A percentile compares a stretch with the other conserved stretches of the same genome.
Evolutionary conservation across 2,329 filamentous ascomycete species (phyloP).

Genomic region (Fusarium sterilihyphosum): DNA sequence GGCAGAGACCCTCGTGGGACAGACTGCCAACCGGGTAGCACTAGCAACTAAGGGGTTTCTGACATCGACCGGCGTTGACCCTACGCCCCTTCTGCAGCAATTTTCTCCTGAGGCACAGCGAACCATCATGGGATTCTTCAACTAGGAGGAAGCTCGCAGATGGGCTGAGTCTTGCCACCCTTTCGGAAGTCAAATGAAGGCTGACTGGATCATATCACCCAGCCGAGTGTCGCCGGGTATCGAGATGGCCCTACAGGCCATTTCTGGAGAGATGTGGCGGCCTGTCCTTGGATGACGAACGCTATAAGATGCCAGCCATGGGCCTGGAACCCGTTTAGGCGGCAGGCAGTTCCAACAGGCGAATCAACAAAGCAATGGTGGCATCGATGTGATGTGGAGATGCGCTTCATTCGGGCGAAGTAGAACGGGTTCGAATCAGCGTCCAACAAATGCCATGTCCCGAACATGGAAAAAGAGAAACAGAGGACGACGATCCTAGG

Average conservation of each 20-base stretch:
- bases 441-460: not conserved
- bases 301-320: constrained; percentile 19
- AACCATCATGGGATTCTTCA: constrained; percentile 81
- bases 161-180: not conserved
- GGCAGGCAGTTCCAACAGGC: constrained; percentile 11
- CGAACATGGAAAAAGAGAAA: constrained; percentile 10
- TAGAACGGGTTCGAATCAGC: constrained; percentile 7
- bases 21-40: constrained; percentile 81
- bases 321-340: constrained; percentile 17
- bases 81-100: constrained; percentile 77
- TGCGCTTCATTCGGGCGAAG: not conserved
- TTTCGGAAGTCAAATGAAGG: not conserved
- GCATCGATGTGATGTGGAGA: constrained; percentile 12
- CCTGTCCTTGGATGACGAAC: constrained; percentile 39
- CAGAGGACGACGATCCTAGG: constrained; percentile 29
- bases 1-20: constrained; percentile 86
- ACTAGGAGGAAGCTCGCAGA: constrained; percentile 53
- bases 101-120: constrained; percentile 84
- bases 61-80: constrained; percentile 76
- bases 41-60: constrained; percentile 82
- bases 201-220: not conserved
- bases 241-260: not conserved
- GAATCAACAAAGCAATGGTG: constrained; percentile 14
- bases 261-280: constrained; percentile 31
- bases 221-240: not conserved